Base-by-base conservation (phyloP, 768 basidiomycete genomes). In the Naematelia encephala region DNA sequence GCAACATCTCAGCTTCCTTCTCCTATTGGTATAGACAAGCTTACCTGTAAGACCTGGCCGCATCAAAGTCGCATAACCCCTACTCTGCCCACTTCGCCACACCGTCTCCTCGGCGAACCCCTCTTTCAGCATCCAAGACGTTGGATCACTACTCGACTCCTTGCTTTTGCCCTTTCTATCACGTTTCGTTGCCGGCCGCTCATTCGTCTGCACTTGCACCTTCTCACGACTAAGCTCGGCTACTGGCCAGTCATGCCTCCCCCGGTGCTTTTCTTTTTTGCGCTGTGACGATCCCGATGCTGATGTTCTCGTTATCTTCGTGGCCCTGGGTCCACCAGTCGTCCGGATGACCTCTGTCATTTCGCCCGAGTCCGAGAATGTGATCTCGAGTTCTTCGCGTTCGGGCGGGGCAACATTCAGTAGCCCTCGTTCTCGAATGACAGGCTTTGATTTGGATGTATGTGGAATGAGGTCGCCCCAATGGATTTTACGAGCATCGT, bases 391-490 rank as follows among this genome's bases (percentile, higher is more conserved):
- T 21, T 47, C 46, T 21, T 47, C 46, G 23, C 46, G 46, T 47
- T 47, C 46, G 23, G 16, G n/a, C 64, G 34, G 34, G 48, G 43
- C 63, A n/a, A 75, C 55, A 28, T 63, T 61, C 59, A 63, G 61
- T n/a, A 77, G 54, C 10, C 73, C 73, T 47, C 75, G 60, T 30
- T 56, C 63, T 5, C 75, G 59, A n/a, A 68, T 51, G 1, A 68
- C 60, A 34, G 62, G 61, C 21, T 67, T 67, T 14, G 60, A 59
- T 51, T 91, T 92, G 3, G 91, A 85, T 16, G 81, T 78, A 71
- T 97, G 93, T 21, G 96, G 96, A 78, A 98, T 97, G 22, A 90
- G 81, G 74, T 98, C 96, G 19, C 96, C 96, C 93, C 94, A 98
- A 10, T 77, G 78, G 0, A 89, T 86, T 79, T 98, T 97, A 30